Base-by-base conservation (phyloP, 2,329 filamentous ascomycete genomes). In the Fusarium newnesense region DNA sequence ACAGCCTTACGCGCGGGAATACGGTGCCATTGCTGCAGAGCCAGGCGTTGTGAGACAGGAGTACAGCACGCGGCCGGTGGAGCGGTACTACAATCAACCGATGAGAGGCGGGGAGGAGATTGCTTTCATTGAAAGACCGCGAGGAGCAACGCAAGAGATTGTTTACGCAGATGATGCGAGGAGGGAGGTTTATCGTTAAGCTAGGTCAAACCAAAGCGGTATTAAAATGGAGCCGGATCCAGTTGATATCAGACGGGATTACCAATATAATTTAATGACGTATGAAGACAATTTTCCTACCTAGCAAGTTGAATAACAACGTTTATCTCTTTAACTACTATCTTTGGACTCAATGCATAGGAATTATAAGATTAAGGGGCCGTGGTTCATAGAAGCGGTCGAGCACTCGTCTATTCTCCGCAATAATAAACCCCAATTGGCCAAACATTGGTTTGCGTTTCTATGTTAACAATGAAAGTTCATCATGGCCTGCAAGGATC, bases 51-150 rank as follows among this genome's bases (percentile, higher is more conserved):
- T 77, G 37, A 78, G 76, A 64, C 75, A 64, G 52, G 79, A 79
- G 56, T 87, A 84, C 69, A 84, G 83, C 72, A 80, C 81, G 58
- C 83, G 82, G 44, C 84, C 84, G 21, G 78, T 79, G 50, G 85
- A 87, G 62, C 80, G 80, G 57, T 86, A 85, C 64, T 86, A 86
- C 70, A 83, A 84, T 36, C 80, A 82, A 39, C 79, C 69, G 44
- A 56, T 75, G 56, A 75, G 77, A 54, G 78, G 74, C 42, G 74
- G 74, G 26, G 83, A 84, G 52, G 85, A 85, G 42, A 79, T 85
- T 46, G 78, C 83, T 7, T 87, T 85, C 60, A 80, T 86, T 60
- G 85, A 87, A 69, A 81, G 80, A 50, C 84, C 85, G 21, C 80
- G 81, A 58, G 81, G 80, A 53, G 77, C 80, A 32, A 79, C 81